Evolutionary conservation across 2,329 filamentous ascomycete genomes (phyloP), one percentile per base, ranked within the genome.

Genomic region (Clonostachys byssicola): DNA sequence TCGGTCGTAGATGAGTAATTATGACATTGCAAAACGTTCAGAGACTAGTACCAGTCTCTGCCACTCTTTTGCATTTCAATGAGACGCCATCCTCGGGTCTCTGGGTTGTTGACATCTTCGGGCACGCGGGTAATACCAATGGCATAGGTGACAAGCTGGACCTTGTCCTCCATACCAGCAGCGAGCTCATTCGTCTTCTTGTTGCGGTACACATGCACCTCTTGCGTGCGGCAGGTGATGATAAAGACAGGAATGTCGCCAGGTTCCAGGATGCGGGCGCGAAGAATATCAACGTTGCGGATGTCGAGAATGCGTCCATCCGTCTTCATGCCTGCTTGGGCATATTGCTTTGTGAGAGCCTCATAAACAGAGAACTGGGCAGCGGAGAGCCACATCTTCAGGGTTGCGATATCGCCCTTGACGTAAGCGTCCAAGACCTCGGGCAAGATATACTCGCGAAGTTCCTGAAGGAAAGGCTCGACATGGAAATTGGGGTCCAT

Each of bases 31-130:
- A 30, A 30, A 30, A 30, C 23, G 23, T 30, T 30, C 23, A 30
- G 23, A 10, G 23, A 30, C 23, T 30, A 30, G 23, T 30, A 30
- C 68, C 79, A 97, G 72, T 99, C 94, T 61, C 94, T 83, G 47
- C 89, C 92, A 67, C 90, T 95, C 85, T 99, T 99, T 70, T 99
- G 94, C 75, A 99, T 83, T 74, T 99, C 94, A 63, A 99, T 97
- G 67, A 99, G 75, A 60, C 92, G 86, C 94, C 94, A 99, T 34
- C 94, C 94, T 62, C 92, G 81, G 12, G 94, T 99, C 73, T 99
- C 94, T 3, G 91, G 89, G 67, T 99, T 97, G 75, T 86, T 92
- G 56, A 97, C 92, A 57, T 99, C 94, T 64, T 99, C 94, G 3
- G 94, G 86, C 50, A 95, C 84, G 54, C 94, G 80, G 5, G 94